These are phyloP conservation scores for Sporothrix protearum DNA, from an alignment of 2,329 filamentous ascomycete genomes.

Conservation along the genomic window DNA sequence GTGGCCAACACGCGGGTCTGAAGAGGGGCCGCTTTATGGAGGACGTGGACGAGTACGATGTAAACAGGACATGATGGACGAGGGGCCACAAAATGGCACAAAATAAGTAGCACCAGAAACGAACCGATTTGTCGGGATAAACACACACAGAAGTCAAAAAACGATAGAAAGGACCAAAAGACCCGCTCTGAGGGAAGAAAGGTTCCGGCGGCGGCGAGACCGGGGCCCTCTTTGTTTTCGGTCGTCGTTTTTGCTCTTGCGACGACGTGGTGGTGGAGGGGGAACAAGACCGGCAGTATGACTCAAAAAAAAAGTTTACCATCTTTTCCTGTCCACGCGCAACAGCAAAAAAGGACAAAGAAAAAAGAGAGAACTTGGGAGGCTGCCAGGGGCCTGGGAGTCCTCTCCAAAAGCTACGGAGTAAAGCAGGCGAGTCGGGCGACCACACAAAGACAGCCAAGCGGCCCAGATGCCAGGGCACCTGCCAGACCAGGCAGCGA, in stretches of 20 bases:
- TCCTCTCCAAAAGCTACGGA: background rate
- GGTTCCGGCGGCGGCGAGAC: background rate
- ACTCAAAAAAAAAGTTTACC: background rate
- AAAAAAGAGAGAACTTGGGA: background rate
- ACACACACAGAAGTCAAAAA: background rate
- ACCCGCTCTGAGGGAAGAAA: background rate
- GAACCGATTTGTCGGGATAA: background rate
- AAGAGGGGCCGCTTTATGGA: background rate
- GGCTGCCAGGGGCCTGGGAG: background rate
- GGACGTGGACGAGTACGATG: background rate
- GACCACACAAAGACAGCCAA: background rate
- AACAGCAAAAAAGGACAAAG: background rate
- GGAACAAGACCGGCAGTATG: background rate
- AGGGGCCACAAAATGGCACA: background rate
- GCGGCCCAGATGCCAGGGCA: background rate
- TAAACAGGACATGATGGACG: background rate
- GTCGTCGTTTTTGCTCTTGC: background rate
- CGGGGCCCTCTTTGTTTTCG: background rate
- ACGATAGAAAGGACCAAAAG: background rate
- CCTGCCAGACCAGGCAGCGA: background rate
- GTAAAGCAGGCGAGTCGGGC: conserved; percentile 7
- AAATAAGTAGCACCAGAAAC: background rate
- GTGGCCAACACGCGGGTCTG: background rate
- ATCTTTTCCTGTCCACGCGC: background rate
- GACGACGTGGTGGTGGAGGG: background rate